A percentile compares a stretch with the other conserved stretches of the same genome.
phyloP scores from a whole-genome alignment of 176 grass and related monocot genomes.

The Oryza glumipatula region DNA sequence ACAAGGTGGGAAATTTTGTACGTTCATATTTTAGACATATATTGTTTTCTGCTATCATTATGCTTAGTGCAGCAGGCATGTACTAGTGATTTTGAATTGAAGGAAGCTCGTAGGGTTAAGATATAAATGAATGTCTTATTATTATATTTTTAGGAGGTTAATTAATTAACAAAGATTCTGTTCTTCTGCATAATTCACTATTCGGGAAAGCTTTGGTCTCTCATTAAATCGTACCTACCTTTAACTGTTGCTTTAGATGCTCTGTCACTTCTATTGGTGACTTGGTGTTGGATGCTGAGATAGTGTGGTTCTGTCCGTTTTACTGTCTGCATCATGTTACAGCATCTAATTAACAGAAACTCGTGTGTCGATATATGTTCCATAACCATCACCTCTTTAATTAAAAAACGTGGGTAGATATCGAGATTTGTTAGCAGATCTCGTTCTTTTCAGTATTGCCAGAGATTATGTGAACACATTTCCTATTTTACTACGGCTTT shows the following conservation, averaged over 20 bases:
- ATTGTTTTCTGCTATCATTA: conserved; percentile 4
- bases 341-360: conserved; percentile 8
- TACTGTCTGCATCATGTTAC: conserved; percentile 9
- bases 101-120: neutral
- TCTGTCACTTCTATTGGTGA: neutral
- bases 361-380: conserved; percentile 7
- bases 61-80: conserved; percentile 1
- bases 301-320: neutral
- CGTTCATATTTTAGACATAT: conserved; percentile 18
- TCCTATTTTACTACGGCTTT: conserved; percentile 3
- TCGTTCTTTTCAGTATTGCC: conserved; percentile 7
- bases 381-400: neutral
- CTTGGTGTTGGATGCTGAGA: neutral
- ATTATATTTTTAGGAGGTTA: neutral
- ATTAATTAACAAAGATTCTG: neutral
- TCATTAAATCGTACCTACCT: neutral
- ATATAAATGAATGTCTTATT: neutral
- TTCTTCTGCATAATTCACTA: conserved; percentile 14
- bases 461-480: neutral
- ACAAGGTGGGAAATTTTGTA: conserved; percentile 30
- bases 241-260: conserved; percentile 6
- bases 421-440: neutral
- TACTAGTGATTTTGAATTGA: conserved; percentile 27
- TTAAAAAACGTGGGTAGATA: neutral
- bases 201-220: neutral